Conservation (phyloP, 441 rosid species). For the Syzygium malaccense region DNA sequence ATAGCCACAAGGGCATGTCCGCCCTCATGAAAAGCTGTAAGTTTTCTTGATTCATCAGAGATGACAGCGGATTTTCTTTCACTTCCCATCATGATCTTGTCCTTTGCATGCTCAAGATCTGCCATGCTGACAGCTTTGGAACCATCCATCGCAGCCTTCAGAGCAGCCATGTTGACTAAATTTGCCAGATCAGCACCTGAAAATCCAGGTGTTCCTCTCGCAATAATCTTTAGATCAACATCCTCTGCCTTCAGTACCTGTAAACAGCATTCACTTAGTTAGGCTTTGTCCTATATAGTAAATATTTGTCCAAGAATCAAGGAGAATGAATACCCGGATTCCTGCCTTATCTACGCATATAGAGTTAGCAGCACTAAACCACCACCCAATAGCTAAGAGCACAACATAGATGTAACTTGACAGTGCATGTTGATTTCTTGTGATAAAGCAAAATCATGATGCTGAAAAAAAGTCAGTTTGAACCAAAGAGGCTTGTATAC, state of each 20-base stretch:
- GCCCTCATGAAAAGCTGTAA: conserved; percentile 92
- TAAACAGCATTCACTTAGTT: conserved; percentile 1
- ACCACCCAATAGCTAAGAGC: neutral
- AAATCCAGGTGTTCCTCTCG: conserved; percentile 94
- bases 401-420: neutral
- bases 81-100: conserved; percentile 95
- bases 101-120: conserved; percentile 90
- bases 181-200: conserved; percentile 97
- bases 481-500: neutral
- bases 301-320: neutral
- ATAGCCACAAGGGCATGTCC: conserved; percentile 97
- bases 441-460: neutral
- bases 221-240: conserved; percentile 90
- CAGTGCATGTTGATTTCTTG: neutral
- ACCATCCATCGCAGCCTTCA: conserved; percentile 98
- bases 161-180: conserved; percentile 79
- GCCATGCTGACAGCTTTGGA: conserved; percentile 81
- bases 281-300: neutral
- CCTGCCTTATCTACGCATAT: neutral
- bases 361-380: neutral
- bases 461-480: neutral
- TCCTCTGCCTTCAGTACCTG: conserved; percentile 82
- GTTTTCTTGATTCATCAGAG: conserved; percentile 63
- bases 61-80: conserved; percentile 93
- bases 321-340: neutral